Conservation (phyloP, 140 eudicot species). For the Anethum foeniculum region DNA sequence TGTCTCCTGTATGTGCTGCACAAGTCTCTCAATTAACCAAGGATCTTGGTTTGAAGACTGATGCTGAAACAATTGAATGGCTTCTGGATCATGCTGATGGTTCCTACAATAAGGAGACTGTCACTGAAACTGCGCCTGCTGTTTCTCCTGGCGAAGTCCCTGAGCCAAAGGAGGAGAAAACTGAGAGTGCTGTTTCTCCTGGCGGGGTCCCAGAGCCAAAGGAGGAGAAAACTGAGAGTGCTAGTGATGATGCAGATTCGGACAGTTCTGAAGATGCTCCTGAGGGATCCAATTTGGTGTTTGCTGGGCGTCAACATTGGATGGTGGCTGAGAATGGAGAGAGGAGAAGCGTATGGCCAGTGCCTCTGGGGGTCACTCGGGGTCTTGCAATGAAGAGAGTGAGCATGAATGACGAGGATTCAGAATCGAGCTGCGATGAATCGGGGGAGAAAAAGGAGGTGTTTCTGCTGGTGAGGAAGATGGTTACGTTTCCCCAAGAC, state of each 20-base stretch:
- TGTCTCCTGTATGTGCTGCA: slow-evolving; percentile 4
- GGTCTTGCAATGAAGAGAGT: too few species aligned
- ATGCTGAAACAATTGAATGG: slow-evolving; percentile 12
- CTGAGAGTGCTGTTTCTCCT: background rate
- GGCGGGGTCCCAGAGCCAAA: too few species aligned
- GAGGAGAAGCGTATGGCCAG: background rate
- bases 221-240: background rate
- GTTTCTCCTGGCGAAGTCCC: too few species aligned
- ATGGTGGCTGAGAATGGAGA: background rate
- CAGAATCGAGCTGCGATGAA: too few species aligned
- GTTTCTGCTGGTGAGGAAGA: too few species aligned
- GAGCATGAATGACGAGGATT: background rate
- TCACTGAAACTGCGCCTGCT: background rate
- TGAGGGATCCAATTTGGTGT: background rate
- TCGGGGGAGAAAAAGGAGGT: too few species aligned
- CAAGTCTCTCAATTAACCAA: slow-evolving; percentile 3
- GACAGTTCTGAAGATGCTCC: background rate
- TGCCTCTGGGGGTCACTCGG: background rate
- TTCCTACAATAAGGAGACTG: background rate
- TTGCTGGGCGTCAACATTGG: too few species aligned
- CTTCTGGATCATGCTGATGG: background rate
- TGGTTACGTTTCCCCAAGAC: too few species aligned
- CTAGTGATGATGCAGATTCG: background rate
- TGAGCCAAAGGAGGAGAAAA: too few species aligned
- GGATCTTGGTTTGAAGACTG: slow-evolving; percentile 7